These are phyloP conservation scores for Rhizoctonia solani DNA, from an alignment of 1,284 basidiomycete species.

Conservation along the genomic window DNA sequence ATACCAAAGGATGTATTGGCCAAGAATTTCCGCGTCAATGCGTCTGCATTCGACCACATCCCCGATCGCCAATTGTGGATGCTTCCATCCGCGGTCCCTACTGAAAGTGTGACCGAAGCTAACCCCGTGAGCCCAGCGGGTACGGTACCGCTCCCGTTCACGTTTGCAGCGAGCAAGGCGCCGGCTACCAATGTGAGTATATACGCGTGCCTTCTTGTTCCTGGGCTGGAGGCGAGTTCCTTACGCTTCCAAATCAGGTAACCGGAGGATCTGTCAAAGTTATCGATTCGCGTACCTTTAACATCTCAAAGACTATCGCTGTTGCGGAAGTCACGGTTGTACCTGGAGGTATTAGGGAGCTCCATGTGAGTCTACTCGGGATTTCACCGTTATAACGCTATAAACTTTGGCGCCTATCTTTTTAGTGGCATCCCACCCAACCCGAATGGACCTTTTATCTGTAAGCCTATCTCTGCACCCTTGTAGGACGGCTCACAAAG, in stretches of 20 bases:
- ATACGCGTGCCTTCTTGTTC: too few relatives aligned
- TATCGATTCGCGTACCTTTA: conserved; percentile 19
- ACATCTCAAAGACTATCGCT: conserved; percentile 18
- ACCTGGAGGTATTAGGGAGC: conserved; percentile 46
- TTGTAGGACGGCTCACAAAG: not conserved
- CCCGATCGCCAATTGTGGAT: conserved; percentile 47
- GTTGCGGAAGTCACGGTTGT: conserved; percentile 7
- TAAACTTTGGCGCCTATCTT: not conserved
- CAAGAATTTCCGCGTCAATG: conserved; percentile 30
- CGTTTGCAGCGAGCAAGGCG: conserved; percentile 59
- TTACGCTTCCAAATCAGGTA: not conserved
- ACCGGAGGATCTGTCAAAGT: conserved; percentile 16
- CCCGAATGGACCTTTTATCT: conserved; percentile 45
- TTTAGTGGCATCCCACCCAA: conserved; percentile 21
- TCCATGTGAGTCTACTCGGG: conserved; percentile 53
- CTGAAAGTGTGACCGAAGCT: conserved; percentile 37
- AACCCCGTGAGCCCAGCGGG: conserved; percentile 57
- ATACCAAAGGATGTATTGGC: conserved; percentile 61
- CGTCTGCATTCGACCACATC: conserved; percentile 43
- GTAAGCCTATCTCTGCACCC: not conserved
- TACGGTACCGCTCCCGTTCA: conserved; percentile 55
- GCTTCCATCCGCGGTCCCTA: conserved; percentile 5
- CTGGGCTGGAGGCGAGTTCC: not conserved
- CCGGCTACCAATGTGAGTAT: conserved; percentile 48
- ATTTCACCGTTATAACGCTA: not conserved